Conservation (phyloP, 805 yeast genomes). For the Saturnispora saitoi region DNA sequence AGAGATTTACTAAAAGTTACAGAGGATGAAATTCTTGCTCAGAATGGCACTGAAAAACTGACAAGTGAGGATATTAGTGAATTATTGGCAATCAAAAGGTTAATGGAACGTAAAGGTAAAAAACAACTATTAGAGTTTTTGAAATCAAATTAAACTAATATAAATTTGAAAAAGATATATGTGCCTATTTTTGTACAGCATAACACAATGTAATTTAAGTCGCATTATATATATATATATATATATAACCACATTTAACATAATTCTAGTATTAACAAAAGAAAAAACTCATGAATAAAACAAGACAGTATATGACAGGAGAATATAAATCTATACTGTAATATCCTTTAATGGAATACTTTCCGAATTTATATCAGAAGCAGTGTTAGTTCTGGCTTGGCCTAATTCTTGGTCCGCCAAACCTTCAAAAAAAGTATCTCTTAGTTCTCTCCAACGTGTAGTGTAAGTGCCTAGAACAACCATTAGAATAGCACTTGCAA, state of each 20-base stretch:
- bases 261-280: not conserved
- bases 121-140: slow-evolving; percentile 56
- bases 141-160: slow-evolving; percentile 14
- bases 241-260: not conserved
- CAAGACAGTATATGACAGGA: not conserved
- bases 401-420: slow-evolving; percentile 55
- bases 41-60: slow-evolving; percentile 10
- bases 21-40: slow-evolving; percentile 18
- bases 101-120: slow-evolving; percentile 63
- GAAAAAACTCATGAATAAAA: not conserved
- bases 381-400: slow-evolving; percentile 6
- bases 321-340: not conserved
- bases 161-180: not conserved
- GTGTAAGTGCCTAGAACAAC: slow-evolving; percentile 82
- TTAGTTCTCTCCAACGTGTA: slow-evolving; percentile 83
- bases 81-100: slow-evolving; percentile 44
- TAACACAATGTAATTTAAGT: not conserved
- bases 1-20: slow-evolving; percentile 39
- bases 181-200: not conserved
- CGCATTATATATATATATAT: not conserved
- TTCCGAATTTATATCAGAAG: not conserved
- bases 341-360: slow-evolving; percentile 7
- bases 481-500: slow-evolving; percentile 56
- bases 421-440: slow-evolving; percentile 85
- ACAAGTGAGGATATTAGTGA: slow-evolving; percentile 38